phyloP scores from a whole-genome alignment of 495 filamentous ascomycete genomes.

The Hyaloscypha hepaticicola region DNA sequence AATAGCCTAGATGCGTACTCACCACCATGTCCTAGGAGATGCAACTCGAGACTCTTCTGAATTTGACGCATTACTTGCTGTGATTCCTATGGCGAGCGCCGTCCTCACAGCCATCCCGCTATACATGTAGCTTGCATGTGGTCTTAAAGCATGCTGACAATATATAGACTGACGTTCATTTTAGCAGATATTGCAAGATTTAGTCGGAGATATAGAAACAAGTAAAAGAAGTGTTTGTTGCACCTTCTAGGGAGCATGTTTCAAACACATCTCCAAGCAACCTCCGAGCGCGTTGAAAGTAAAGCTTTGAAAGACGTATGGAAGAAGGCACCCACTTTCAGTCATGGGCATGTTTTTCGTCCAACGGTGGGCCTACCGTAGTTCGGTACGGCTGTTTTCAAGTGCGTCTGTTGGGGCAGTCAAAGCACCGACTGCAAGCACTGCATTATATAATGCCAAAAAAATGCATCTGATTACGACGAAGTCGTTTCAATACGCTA shows the following conservation, averaged over 20 bases:
- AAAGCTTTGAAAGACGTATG: neutral
- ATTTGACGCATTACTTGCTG: neutral
- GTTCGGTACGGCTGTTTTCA: neutral
- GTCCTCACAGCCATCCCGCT: constrained; percentile 17
- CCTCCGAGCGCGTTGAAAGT: neutral
- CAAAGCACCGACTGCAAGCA: constrained; percentile 11
- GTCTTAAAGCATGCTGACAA: constrained; percentile 14
- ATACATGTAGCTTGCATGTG: constrained; percentile 18
- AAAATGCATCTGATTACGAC: constrained; percentile 2
- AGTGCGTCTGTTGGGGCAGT: neutral
- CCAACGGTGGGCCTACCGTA: neutral
- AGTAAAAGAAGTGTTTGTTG: constrained; percentile 12
- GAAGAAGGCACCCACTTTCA: neutral
- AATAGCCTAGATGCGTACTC: neutral
- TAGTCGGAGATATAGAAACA: neutral
- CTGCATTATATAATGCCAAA: constrained; percentile 5
- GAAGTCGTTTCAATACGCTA: neutral
- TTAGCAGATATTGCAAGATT: neutral
- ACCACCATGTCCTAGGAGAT: constrained; percentile 14
- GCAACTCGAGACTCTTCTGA: neutral
- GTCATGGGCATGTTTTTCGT: neutral
- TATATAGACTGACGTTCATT: neutral
- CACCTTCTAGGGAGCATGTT: constrained; percentile 12
- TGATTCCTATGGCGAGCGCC: constrained; percentile 9
- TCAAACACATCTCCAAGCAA: constrained; percentile 13